Percentiles rank a stretch among this genome's conserved stretches.
These are phyloP conservation scores for Raphanus hybrid DNA, from an alignment of 441 rosid genomes.

Conservation along the genomic window DNA sequence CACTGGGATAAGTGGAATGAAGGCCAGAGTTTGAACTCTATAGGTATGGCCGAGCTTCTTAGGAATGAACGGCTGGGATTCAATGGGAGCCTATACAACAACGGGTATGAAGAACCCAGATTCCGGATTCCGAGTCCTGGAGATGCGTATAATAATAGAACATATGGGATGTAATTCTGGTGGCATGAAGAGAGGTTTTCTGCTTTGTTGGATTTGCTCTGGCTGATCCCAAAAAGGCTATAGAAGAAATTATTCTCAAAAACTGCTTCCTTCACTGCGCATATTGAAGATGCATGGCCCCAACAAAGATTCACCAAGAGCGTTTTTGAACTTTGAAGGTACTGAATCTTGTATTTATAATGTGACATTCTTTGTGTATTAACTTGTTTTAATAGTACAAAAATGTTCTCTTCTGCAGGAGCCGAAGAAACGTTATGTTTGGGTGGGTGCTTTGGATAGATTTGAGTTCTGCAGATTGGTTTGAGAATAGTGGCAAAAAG, in stretches of 20 bases:
- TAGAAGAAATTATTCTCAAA: slow-evolving; percentile 13
- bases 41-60: slow-evolving; percentile 69
- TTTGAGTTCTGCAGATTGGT: slow-evolving; percentile 22
- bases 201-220: slow-evolving; percentile 36
- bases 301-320: not conserved
- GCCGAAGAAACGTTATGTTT: slow-evolving; percentile 20
- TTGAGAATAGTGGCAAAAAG: slow-evolving; percentile 9
- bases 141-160: slow-evolving; percentile 73
- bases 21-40: slow-evolving; percentile 61
- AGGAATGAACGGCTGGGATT: slow-evolving; percentile 80
- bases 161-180: slow-evolving; percentile 73
- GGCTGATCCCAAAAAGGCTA: slow-evolving; percentile 16
- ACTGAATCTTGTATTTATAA: not conserved
- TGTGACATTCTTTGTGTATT: not conserved
- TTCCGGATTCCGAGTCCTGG: slow-evolving; percentile 74
- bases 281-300: slow-evolving; percentile 25
- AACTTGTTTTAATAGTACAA: too few species aligned
- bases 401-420: slow-evolving; percentile 10
- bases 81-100: slow-evolving; percentile 52
- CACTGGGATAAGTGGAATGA: slow-evolving; percentile 87
- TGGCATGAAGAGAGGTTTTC: slow-evolving; percentile 30
- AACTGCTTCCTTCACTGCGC: slow-evolving; percentile 1
- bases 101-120: slow-evolving; percentile 80
- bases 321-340: slow-evolving; percentile 18
- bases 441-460: slow-evolving; percentile 1